Conservation (phyloP, 2,329 filamentous ascomycete species). For the Alternaria viburni region DNA sequence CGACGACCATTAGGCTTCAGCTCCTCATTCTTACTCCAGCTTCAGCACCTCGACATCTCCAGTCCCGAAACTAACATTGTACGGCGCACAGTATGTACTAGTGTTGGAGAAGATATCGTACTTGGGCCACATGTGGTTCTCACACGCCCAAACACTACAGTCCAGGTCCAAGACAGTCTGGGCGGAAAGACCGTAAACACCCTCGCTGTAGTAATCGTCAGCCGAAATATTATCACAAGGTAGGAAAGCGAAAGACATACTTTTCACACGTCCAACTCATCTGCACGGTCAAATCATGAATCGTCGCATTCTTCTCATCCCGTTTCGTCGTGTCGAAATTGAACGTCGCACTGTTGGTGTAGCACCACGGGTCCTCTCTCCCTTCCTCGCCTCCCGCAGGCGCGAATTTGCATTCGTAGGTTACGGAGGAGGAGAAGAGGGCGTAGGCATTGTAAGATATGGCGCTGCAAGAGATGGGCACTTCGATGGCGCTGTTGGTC, state of each 20-base stretch:
- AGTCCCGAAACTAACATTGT: background rate
- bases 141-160: conserved; percentile 11
- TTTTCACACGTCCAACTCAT: conserved; percentile 15
- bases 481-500: conserved; percentile 2
- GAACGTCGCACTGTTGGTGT: conserved; percentile 3
- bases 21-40: background rate
- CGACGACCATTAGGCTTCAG: too few species aligned
- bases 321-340: conserved; percentile 2
- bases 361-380: background rate
- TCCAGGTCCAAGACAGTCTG: conserved; percentile 1
- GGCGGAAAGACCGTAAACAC: background rate
- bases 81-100: background rate
- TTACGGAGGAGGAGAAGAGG: background rate
- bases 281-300: conserved; percentile 3
- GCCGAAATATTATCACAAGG: background rate
- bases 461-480: background rate
- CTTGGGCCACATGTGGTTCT: conserved; percentile 13
- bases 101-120: background rate
- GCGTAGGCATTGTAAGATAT: conserved; percentile 6
- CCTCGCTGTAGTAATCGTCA: conserved; percentile 1
- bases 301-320: background rate
- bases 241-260: background rate
- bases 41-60: background rate
- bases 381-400: background rate
- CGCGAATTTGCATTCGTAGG: conserved; percentile 7